phyloP scores from a whole-genome alignment of 2,329 filamentous ascomycete genomes.

The Ophiostoma australiae region DNA sequence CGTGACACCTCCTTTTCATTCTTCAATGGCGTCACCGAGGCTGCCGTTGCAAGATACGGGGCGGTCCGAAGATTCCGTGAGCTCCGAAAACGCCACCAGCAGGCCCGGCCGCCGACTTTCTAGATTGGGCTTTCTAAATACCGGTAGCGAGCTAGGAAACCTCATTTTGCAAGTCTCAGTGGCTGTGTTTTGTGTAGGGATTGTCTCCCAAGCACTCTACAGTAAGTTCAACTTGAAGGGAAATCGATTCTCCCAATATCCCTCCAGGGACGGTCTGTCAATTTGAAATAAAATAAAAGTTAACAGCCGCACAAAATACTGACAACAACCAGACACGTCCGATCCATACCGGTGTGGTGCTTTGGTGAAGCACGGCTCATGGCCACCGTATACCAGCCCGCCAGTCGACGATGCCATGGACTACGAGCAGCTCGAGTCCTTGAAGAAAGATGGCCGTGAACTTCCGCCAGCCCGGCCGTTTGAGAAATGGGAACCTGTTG shows the following conservation, averaged over 20 bases:
- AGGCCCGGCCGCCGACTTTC: not conserved
- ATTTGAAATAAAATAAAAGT: not conserved
- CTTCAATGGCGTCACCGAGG: conserved; percentile 5
- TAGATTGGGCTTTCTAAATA: not conserved
- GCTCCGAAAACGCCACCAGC: not conserved
- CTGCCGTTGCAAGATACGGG: conserved; percentile 9
- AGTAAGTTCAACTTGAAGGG: not conserved
- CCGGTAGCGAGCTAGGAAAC: conserved; percentile 11
- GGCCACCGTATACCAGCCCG: conserved; percentile 37
- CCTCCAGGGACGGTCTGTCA: not conserved
- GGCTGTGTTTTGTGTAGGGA: conserved; percentile 15
- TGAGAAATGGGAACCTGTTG: conserved; percentile 54
- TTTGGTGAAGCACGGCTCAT: conserved; percentile 48
- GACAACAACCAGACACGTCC: conserved; percentile 14
- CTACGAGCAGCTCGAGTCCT: conserved; percentile 22
- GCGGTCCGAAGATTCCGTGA: not conserved
- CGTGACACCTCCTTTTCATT: not conserved
- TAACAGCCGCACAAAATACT: not conserved
- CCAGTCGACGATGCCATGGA: conserved; percentile 3
- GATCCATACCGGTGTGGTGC: conserved; percentile 53
- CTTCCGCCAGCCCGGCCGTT: conserved; percentile 32
- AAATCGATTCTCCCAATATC: not conserved
- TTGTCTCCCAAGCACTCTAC: not conserved
- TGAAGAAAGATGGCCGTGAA: conserved; percentile 25
- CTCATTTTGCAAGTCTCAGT: conserved; percentile 14